phyloP scores from a whole-genome alignment of 1,284 basidiomycete species.

The Earliella scabrosa region DNA sequence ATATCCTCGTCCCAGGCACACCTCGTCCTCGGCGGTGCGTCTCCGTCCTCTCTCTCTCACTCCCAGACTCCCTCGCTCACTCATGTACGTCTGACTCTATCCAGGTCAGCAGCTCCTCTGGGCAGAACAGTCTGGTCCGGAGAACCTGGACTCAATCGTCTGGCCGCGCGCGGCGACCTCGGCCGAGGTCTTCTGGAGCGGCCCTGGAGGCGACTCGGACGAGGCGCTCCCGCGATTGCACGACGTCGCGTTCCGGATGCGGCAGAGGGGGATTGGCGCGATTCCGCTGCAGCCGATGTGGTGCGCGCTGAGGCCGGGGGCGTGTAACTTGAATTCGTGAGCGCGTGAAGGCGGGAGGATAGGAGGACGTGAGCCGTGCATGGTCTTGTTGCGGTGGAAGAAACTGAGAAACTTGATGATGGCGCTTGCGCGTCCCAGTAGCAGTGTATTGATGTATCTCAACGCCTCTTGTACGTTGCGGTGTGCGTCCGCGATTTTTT shows the following conservation, averaged over 20 bases:
- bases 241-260: constrained; percentile 72
- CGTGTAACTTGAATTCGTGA: constrained; percentile 54
- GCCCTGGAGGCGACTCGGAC: constrained; percentile 42
- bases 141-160: constrained; percentile 71
- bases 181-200: constrained; percentile 85
- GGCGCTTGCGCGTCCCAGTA: no score
- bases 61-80: background rate
- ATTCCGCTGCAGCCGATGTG: constrained; percentile 79
- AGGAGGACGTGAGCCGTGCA: background rate
- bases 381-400: background rate
- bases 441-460: no score
- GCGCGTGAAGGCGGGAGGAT: no score
- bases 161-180: constrained; percentile 83
- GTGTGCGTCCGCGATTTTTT: no score
- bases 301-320: constrained; percentile 74
- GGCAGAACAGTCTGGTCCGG: constrained; percentile 75
- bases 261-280: constrained; percentile 67
- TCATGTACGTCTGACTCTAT: constrained; percentile 28
- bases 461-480: no score
- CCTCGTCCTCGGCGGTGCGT: constrained; percentile 71
- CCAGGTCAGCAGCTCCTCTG: constrained; percentile 72
- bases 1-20: constrained; percentile 50
- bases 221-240: constrained; percentile 80
- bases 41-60: background rate
- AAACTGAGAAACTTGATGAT: no score